Evolutionary conservation across 2,329 filamentous ascomycete genomes (phyloP).

Genomic region (Colletotrichum orchidophilum): DNA sequence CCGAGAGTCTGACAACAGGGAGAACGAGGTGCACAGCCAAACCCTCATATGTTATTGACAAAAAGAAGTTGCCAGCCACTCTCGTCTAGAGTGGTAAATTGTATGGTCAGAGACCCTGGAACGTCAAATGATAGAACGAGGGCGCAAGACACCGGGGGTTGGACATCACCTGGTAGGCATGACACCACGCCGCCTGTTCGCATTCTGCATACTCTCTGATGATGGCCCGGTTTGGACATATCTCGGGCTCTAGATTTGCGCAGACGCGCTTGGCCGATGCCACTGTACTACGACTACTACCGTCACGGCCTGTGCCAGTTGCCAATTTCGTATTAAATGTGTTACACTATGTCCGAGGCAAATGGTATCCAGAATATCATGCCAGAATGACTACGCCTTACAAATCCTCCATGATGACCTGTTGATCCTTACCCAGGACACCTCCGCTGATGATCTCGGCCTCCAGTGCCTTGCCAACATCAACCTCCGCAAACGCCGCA

Average conservation of each 20-base stretch:
- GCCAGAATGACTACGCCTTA: neutral
- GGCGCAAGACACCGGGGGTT: neutral
- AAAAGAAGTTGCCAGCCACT: too few species aligned
- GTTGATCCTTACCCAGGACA: constrained; percentile 18
- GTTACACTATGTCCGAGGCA: too few species aligned
- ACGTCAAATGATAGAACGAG: neutral
- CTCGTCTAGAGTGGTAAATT: too few species aligned
- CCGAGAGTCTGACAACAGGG: too few species aligned
- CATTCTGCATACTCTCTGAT: neutral
- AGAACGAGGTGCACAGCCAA: too few species aligned
- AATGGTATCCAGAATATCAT: neutral
- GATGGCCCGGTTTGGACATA: neutral
- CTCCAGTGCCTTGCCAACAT: constrained; percentile 45
- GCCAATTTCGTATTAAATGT: too few species aligned
- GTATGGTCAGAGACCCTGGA: neutral
- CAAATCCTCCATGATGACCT: constrained; percentile 5
- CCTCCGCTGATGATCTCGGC: constrained; percentile 38
- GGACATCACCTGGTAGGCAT: neutral
- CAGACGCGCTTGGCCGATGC: neutral
- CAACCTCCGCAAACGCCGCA: constrained; percentile 40
- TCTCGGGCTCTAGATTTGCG: neutral
- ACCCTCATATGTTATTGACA: too few species aligned
- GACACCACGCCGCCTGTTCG: neutral
- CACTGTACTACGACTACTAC: neutral
- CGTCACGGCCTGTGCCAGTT: neutral